phyloP scores from a whole-genome alignment of 306 rosid species.

The Vigna hirtella region DNA sequence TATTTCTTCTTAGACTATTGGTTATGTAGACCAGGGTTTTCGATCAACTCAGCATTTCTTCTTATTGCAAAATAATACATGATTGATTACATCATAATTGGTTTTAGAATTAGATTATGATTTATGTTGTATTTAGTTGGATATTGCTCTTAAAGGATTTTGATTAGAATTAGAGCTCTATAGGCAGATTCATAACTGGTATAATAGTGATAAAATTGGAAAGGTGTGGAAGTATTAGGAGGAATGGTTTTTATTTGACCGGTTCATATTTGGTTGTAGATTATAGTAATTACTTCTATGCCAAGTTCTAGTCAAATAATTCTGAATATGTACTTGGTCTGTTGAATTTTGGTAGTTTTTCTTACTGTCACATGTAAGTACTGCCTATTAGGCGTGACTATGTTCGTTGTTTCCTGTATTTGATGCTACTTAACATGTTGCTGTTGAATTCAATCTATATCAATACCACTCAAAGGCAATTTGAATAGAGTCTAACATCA shows the following conservation, averaged over 20 bases:
- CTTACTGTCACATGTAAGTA: not conserved
- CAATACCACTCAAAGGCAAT: not conserved
- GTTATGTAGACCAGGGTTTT: not conserved
- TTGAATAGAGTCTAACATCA: not conserved
- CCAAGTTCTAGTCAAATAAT: not conserved
- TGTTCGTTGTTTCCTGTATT: conserved; percentile 14
- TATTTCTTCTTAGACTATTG: too few species aligned
- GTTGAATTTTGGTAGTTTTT: conserved; percentile 1
- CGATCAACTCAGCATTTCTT: not conserved
- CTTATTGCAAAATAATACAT: conserved; percentile 2
- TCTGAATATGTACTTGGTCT: not conserved
- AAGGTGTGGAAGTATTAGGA: not conserved
- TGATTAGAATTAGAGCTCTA: not conserved
- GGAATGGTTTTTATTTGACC: not conserved
- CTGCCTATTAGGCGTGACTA: not conserved
- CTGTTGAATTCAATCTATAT: conserved; percentile 17
- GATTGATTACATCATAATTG: not conserved
- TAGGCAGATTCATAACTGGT: not conserved
- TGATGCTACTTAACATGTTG: conserved; percentile 17
- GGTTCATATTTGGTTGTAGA: not conserved
- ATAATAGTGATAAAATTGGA: not conserved
- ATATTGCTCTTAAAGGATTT: not conserved
- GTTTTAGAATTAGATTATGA: not conserved
- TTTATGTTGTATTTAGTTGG: not conserved
- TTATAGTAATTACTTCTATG: not conserved